Base-by-base conservation (phyloP, 169 alveolate species). In the Cryptosporidium felis region DNA sequence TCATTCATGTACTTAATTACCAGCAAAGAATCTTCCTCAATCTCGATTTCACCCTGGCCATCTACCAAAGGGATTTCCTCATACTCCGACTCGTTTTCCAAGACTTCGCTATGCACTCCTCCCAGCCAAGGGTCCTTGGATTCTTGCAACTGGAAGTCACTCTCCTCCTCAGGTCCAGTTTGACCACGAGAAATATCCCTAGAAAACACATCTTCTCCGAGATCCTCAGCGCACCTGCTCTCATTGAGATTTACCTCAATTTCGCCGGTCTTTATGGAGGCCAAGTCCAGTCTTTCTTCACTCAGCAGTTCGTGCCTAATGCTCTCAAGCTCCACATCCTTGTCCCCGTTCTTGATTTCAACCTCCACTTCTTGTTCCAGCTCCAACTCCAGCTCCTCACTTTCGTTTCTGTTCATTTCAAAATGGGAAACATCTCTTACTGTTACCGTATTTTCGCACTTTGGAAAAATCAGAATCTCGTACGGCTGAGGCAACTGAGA, bases 291-390 rank as follows among this genome's bases (percentile, higher is more conserved):
- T 30, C 56, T 49, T 16, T 74, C 42, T 12, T 74, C 85, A 53
- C 59, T 74, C n/a, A 74, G 28, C 12, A 53, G 26, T 38, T 74
- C 85, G 21, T 74, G 60, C 26, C 58, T 56, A 18, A 74, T 4
- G 21, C 28, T 36, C 28, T 74, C 74, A 10, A 74, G 56, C 32
- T 74, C 74, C 5, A 74, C 58, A 28, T 53, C 46, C 42, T 74
- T 49, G 18, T 74, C 85, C 5, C 67, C 67, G 10, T 74, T 74
- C 21, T 56, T 74, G n/a, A 74, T 74, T 36, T 38, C 56, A 38
- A 74, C 85, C 34, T 74, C 85, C 14, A 74, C 30, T 34, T 74
- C 85, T 16, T 46, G 8, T 16, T 53, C 67, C n/a, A n/a, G n/a
- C n/a, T n/a, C n/a, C n/a, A n/a, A n/a, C 12, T 34, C 21, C 26